Evolutionary conservation across 495 filamentous ascomycete species (phyloP).

Genomic region (Annulohypoxylon nitens): DNA sequence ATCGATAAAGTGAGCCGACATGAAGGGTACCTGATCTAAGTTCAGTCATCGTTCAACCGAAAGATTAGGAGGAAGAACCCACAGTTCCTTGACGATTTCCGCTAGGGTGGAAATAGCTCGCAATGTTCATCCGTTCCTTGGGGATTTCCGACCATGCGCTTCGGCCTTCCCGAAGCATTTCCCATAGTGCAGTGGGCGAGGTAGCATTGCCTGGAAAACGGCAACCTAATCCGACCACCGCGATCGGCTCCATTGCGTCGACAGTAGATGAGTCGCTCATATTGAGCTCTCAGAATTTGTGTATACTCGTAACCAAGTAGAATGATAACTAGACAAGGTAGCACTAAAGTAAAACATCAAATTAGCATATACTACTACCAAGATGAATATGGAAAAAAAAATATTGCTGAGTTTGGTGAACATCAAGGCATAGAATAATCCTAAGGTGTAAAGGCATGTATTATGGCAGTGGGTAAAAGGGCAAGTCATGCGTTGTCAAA

Average conservation of each 20-base stretch:
- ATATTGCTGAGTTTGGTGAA: not conserved
- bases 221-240: conserved; percentile 66
- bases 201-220: conserved; percentile 64
- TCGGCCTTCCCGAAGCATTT: conserved; percentile 68
- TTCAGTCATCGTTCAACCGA: conserved; percentile 2
- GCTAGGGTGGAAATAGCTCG: conserved; percentile 77
- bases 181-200: conserved; percentile 66
- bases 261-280: conserved; percentile 15
- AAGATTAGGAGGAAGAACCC: not conserved
- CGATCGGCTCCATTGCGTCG: conserved; percentile 57
- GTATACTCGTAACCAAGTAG: not conserved
- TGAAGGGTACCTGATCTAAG: conserved; percentile 55
- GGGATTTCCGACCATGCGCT: conserved; percentile 69
- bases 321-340: not conserved
- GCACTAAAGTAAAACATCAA: not conserved
- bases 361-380: not conserved
- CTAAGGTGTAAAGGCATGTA: no score
- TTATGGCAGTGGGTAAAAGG: no score
- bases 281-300: not conserved
- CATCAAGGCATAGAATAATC: no score
- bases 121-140: conserved; percentile 71
- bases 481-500: no score
- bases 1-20: conserved; percentile 80
- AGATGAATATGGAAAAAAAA: not conserved
- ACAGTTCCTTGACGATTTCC: conserved; percentile 40